These are phyloP conservation scores for Linum trigynum DNA, from an alignment of 345 rosid species.

Conservation along the genomic window DNA sequence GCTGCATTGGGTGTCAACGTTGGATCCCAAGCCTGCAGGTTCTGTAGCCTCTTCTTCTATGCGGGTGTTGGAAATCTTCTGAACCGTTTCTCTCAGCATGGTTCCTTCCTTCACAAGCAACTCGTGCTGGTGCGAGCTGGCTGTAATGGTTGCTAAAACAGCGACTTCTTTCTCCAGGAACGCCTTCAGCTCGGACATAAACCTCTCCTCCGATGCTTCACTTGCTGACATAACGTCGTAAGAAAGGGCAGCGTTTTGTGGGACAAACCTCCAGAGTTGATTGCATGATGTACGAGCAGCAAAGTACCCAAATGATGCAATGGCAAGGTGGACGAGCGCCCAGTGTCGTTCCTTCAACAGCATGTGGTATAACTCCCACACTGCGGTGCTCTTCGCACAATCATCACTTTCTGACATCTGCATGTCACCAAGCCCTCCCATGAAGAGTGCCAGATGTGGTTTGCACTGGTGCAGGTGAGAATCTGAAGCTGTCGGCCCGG, in stretches of 20 bases:
- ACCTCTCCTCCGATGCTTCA: slow-evolving; percentile 51
- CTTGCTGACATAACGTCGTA: slow-evolving; percentile 49
- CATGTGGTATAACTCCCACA: slow-evolving; percentile 74
- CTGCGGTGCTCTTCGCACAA: slow-evolving; percentile 53
- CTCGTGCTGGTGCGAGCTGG: slow-evolving; percentile 39
- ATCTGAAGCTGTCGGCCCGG: slow-evolving; percentile 33
- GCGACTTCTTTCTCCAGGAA: slow-evolving; percentile 76
- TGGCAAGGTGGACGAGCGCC: slow-evolving; percentile 66
- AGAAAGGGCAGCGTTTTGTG: slow-evolving; percentile 70
- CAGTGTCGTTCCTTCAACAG: slow-evolving; percentile 68
- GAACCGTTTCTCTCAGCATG: slow-evolving; percentile 35
- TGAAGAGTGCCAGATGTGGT: slow-evolving; percentile 57
- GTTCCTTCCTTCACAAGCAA: slow-evolving; percentile 51
- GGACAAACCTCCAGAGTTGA: slow-evolving; percentile 85
- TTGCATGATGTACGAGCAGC: slow-evolving; percentile 71
- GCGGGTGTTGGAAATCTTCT: slow-evolving; percentile 18
- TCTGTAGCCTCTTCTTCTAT: slow-evolving; percentile 13
- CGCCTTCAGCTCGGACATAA: slow-evolving; percentile 69
- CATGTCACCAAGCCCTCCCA: slow-evolving; percentile 59
- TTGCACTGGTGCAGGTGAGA: slow-evolving; percentile 36
- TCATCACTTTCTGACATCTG: slow-evolving; percentile 49
- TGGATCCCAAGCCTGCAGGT: slow-evolving; percentile 24
- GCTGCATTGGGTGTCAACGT: slow-evolving; percentile 26
- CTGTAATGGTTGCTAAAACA: slow-evolving; percentile 23
- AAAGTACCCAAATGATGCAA: slow-evolving; percentile 72